These are phyloP conservation scores for Kalmusia sp. DNA, from an alignment of 2,329 filamentous ascomycete genomes.

Conservation along the genomic window DNA sequence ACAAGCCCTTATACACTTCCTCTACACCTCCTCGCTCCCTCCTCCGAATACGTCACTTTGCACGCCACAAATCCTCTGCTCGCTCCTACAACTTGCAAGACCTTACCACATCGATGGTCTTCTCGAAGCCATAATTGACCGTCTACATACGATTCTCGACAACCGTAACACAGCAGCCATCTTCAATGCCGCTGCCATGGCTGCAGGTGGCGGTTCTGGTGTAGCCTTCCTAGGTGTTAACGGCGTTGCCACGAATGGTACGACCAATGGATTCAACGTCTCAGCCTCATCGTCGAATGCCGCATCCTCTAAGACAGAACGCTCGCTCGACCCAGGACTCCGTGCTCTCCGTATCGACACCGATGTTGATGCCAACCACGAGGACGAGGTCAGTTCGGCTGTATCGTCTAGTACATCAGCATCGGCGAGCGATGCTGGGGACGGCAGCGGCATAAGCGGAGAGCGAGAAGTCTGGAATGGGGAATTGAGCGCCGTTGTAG, in stretches of 20 bases:
- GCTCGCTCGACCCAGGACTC: constrained; percentile 42
- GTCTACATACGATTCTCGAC: constrained; percentile 87
- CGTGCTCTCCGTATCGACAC: constrained; percentile 59
- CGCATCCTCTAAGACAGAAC: constrained; percentile 22
- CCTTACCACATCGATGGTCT: constrained; percentile 94
- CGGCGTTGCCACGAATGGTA: constrained; percentile 34
- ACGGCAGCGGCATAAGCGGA: constrained; percentile 42
- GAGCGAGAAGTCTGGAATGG: constrained; percentile 77
- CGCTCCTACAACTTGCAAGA: constrained; percentile 87
- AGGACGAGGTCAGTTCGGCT: constrained; percentile 46
- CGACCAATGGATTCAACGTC: constrained; percentile 27
- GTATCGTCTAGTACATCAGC: constrained; percentile 38
- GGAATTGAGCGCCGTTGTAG: constrained; percentile 87
- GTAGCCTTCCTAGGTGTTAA: constrained; percentile 66
- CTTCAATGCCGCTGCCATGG: constrained; percentile 98
- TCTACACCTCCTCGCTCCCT: constrained; percentile 92
- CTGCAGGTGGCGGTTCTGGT: constrained; percentile 87
- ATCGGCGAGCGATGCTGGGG: constrained; percentile 40
- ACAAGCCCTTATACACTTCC: constrained; percentile 86
- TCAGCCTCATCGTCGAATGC: constrained; percentile 11
- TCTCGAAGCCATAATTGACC: constrained; percentile 89
- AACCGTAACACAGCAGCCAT: constrained; percentile 94
- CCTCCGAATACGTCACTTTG: constrained; percentile 78
- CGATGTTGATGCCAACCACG: constrained; percentile 45
- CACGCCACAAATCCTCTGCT: constrained; percentile 94